These are phyloP conservation scores for Trichosanthes cucumerina DNA, from an alignment of 306 rosid genomes.

Conservation along the genomic window DNA sequence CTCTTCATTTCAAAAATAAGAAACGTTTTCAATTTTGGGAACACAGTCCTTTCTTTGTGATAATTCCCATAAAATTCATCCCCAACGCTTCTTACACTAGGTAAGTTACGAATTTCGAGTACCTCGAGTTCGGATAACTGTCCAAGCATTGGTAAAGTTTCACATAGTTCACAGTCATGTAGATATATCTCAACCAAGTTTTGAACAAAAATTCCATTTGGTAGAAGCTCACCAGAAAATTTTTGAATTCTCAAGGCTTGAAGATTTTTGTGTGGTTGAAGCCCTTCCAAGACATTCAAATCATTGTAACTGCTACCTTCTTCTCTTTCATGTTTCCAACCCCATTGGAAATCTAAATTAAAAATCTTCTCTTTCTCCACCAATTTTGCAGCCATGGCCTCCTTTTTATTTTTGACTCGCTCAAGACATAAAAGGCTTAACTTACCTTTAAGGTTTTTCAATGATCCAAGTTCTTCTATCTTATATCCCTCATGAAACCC, in stretches of 20 bases:
- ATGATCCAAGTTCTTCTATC: constrained; percentile 1
- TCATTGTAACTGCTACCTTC: not conserved
- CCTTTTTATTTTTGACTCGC: not conserved
- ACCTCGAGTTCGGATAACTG: not conserved
- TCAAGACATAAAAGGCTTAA: not conserved
- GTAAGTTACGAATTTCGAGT: not conserved
- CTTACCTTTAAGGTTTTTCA: not conserved
- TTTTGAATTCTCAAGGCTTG: not conserved
- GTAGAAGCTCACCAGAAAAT: not conserved
- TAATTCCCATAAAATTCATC: not conserved
- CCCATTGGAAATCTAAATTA: not conserved
- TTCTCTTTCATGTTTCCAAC: not conserved
- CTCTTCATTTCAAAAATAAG: not conserved
- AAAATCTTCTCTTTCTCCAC: not conserved
- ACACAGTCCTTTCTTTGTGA: not conserved
- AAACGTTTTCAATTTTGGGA: not conserved
- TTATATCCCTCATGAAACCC: not conserved
- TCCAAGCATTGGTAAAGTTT: not conserved
- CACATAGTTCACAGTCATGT: not conserved
- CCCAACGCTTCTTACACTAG: not conserved
- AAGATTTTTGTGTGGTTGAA: constrained; percentile 3
- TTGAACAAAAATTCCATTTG: not conserved
- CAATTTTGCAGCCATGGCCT: constrained; percentile 1
- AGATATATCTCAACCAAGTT: not conserved
- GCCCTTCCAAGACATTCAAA: constrained; percentile 1